A percentile compares a stretch with the other conserved stretches of the same genome.
These are phyloP conservation scores for Teratosphaeria zuluensis DNA, from an alignment of 2,329 filamentous ascomycete species.

Conservation along the genomic window DNA sequence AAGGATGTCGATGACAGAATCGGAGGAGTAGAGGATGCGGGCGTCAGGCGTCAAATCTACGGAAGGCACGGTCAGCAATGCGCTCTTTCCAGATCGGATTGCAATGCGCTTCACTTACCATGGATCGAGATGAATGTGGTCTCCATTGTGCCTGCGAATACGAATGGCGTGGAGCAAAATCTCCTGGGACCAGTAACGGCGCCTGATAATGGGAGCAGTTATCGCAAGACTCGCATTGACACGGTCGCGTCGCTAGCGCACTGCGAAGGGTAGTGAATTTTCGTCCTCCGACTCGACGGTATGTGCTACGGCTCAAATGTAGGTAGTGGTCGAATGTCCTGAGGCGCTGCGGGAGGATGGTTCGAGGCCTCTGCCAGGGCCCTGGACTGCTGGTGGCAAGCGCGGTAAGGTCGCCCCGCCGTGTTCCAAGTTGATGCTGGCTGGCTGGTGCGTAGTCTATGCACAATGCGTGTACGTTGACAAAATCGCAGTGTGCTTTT, in stretches of 20 bases:
- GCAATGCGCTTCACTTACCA: slow-evolving; percentile 45
- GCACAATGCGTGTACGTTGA: background rate
- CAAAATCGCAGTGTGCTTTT: background rate
- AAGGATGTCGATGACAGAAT: slow-evolving; percentile 73
- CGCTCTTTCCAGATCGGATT: background rate
- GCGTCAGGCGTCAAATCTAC: slow-evolving; percentile 65
- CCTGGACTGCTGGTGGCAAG: background rate
- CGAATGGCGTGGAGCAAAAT: slow-evolving; percentile 3
- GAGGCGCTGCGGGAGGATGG: background rate
- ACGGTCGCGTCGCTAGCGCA: background rate
- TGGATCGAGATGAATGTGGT: slow-evolving; percentile 82
- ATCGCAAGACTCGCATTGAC: background rate
- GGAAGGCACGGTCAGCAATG: background rate
- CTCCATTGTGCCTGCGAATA: slow-evolving; percentile 18
- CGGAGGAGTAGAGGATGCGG: slow-evolving; percentile 72
- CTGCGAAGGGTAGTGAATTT: background rate
- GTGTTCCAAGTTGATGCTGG: background rate
- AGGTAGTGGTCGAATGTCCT: background rate
- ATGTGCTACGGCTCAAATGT: background rate
- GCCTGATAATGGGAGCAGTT: background rate
- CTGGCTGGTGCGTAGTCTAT: background rate
- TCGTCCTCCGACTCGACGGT: background rate
- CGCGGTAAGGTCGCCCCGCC: background rate
- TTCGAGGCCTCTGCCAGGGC: background rate
- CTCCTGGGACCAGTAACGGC: background rate